Conservation (phyloP, 2,329 filamentous ascomycete genomes). For the Penicillium oxalicum region DNA sequence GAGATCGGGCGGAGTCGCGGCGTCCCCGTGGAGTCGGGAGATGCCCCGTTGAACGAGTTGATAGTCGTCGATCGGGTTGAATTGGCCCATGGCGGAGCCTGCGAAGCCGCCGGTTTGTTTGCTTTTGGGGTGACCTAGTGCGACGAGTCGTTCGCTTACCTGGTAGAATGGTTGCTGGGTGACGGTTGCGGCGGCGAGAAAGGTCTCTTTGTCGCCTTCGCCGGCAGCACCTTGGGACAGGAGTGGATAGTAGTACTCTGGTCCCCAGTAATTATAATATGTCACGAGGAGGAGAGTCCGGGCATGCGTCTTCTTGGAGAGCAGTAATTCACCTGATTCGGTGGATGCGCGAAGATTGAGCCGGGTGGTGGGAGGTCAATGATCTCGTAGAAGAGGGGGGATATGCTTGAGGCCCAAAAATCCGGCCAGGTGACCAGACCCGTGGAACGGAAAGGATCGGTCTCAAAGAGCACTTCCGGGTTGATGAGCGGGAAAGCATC, state of each 20-base stretch:
- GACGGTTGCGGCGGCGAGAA: constrained; percentile 40
- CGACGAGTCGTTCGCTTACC: constrained; percentile 36
- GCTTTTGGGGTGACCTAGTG: constrained; percentile 26
- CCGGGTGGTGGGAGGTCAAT: constrained; percentile 28
- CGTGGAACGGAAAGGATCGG: constrained; percentile 37
- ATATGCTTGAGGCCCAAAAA: constrained; percentile 41
- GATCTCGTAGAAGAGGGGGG: constrained; percentile 43
- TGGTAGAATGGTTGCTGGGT: constrained; percentile 38
- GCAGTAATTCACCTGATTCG: constrained; percentile 47
- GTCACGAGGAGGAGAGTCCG: constrained; percentile 45
- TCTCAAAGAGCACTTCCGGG: constrained; percentile 39
- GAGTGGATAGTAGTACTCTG: constrained; percentile 45
- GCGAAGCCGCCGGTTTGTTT: constrained; percentile 21
- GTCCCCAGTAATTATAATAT: constrained; percentile 54
- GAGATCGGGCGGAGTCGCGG: constrained; percentile 23
- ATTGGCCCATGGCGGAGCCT: constrained; percentile 38
- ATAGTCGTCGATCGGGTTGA: constrained; percentile 33
- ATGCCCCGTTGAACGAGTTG: constrained; percentile 21
- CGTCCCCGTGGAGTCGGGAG: constrained; percentile 28
- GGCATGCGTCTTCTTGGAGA: constrained; percentile 45
- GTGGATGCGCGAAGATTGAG: constrained; percentile 33
- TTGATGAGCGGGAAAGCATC: constrained; percentile 42
- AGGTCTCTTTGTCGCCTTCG: constrained; percentile 49
- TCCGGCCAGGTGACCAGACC: constrained; percentile 32
- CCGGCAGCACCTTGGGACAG: constrained; percentile 38